Evolutionary conservation across 169 alveolate genomes (phyloP).

Genomic region (Eimeria mitis): DNA sequence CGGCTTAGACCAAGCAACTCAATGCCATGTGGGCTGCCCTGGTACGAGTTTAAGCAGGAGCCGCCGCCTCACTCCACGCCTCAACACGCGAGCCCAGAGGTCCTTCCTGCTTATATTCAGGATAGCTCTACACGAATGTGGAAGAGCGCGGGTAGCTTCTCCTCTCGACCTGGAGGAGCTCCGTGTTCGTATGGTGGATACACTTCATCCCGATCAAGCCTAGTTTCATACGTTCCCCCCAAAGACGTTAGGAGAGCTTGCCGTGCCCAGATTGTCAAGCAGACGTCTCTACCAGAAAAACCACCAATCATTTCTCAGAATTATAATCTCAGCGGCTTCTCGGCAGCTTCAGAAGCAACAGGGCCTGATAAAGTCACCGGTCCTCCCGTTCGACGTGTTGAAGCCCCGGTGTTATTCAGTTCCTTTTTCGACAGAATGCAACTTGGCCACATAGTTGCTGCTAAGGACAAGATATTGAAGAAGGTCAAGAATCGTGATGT

Average conservation of each 20-base stretch:
- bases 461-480: conserved; percentile 54
- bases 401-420: conserved; percentile 55
- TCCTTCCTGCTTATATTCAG: conserved; percentile 13
- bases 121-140: conserved; percentile 22
- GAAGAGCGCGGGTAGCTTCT: conserved; percentile 14
- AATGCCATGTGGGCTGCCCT: conserved; percentile 37
- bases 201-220: conserved; percentile 32
- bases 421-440: conserved; percentile 66
- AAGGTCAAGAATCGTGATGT: conserved; percentile 10
- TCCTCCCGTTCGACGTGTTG: conserved; percentile 45
- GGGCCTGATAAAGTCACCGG: conserved; percentile 9
- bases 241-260: conserved; percentile 57
- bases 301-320: conserved; percentile 48
- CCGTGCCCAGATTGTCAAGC: conserved; percentile 53
- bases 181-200: conserved; percentile 16
- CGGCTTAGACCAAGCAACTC: conserved; percentile 37
- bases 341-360: neutral
- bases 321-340: neutral
- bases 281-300: conserved; percentile 22
- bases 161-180: neutral
- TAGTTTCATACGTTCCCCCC: conserved; percentile 30
- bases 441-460: conserved; percentile 58
- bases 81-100: conserved; percentile 22
- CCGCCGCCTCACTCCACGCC: conserved; percentile 34
- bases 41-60: conserved; percentile 58